These are phyloP conservation scores for Diplodia mutila DNA, from an alignment of 2,329 filamentous ascomycete genomes.

Conservation along the genomic window DNA sequence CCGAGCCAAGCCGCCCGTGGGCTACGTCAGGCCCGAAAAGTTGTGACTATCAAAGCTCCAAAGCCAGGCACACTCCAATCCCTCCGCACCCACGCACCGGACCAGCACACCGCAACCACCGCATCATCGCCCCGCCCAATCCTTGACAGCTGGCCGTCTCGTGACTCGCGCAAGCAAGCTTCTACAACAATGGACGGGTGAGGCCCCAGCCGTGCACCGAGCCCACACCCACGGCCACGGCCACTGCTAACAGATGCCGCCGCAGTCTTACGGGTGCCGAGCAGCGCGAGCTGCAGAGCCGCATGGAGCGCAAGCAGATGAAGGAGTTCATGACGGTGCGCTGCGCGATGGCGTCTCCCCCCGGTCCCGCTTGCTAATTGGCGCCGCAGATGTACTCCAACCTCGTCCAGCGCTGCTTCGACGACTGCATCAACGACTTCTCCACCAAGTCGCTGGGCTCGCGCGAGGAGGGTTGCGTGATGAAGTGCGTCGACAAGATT, in stretches of 20 bases:
- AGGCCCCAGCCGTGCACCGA: conserved; percentile 12
- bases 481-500: conserved; percentile 94
- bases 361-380: conserved; percentile 26
- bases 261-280: conserved; percentile 73
- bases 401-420: conserved; percentile 88
- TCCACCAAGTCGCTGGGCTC: conserved; percentile 91
- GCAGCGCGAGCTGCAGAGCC: conserved; percentile 89
- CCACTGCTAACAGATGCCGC: conserved; percentile 15
- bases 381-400: conserved; percentile 66
- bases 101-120: conserved; percentile 15
- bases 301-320: conserved; percentile 98
- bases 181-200: conserved; percentile 32
- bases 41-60: conserved; percentile 18
- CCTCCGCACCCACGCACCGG: background rate
- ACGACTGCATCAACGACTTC: conserved; percentile 97
- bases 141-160: conserved; percentile 9
- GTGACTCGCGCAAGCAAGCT: conserved; percentile 18
- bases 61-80: conserved; percentile 12
- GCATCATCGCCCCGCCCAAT: conserved; percentile 11
- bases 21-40: conserved; percentile 24
- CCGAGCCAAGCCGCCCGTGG: conserved; percentile 3
- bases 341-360: conserved; percentile 32
- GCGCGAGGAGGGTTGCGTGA: conserved; percentile 88
- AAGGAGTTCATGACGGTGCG: conserved; percentile 98
- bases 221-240: background rate